Evolutionary conservation across 2,329 filamentous ascomycete genomes (phyloP), one percentile per base, ranked within the genome.

Genomic region (Apiospora malaysiana): DNA sequence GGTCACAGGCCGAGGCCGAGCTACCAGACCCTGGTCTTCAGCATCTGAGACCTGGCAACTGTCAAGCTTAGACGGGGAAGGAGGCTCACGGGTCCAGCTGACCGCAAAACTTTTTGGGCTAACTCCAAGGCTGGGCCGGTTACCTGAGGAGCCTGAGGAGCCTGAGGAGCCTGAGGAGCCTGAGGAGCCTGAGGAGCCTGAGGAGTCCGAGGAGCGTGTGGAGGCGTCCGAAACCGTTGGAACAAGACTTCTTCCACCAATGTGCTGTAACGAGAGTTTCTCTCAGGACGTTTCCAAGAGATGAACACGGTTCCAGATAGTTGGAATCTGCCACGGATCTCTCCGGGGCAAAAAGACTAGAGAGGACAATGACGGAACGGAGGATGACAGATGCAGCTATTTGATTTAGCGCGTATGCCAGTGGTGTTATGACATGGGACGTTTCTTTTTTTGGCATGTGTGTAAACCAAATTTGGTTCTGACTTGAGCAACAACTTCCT

Each of bases 251-350:
- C 27, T 37, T 21, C 18, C 56, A n/a, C 7, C 56, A 10, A 21
- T 37, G 56, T 37, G 32, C 16, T 63, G 56, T 63, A 63, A 63
- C 56, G 56, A 32, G 56, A n/a, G 56, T 40, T 63, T 40, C 56
- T 63, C 27, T 40, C 32, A n/a, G n/a, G 32, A 63, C 56, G 56
- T 63, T 63, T 63, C 56, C 56, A 63, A 63, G 56, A 40, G 32
- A 40, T n/a, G 56, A 40, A n/a, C 21, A 21, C 7, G 32, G 56
- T 63, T 63, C 56, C 56, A 63, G 27, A 23, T 63, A 21, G 32
- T n/a, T 40, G 27, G 56, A 32, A 63, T 40, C 56, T 40, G 8
- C 56, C 56, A 63, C 56, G 56, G 56, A 40, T 63, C 56, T 63
- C 56, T 40, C 56, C 56, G 56, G 56, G 12, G 42, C 42, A 45